Evolutionary conservation across 1,284 basidiomycete species (phyloP), one percentile per base, ranked within the genome.

Genomic region (Phlebopus sp.): DNA sequence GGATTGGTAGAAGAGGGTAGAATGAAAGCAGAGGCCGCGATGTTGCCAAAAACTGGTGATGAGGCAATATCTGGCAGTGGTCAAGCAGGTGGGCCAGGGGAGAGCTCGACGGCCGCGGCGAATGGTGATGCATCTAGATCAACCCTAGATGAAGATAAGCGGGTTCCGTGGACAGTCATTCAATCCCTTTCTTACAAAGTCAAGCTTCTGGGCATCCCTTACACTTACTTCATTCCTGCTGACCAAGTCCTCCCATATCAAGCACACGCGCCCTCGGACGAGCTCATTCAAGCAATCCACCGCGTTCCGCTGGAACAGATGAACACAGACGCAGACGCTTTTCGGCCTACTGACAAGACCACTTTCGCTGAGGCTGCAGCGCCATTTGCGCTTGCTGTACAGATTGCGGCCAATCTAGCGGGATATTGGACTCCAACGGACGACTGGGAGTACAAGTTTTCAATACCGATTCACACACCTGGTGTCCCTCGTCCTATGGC

Each of bases 361-460:
- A 51, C 52, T 4, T 77, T 72, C 49, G 55, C 63, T 9, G 71
- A 76, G 1, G 78, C 82, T 5, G 73, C 78, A 7, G 74, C 77
- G 2, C 75, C 87, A 1, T 88, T 77, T 60, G 79, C 81, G 1
- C 65, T 84, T 10, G 86, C 86, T 6, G 66, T 89, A 8, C 79
- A 89, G 56, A 82, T 85, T 27, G 84, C 81, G 0, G 73, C 79
- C 0, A 69, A 70, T 30, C 56, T 89, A 3, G 76, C 80, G 23
- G 68, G 68, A 9, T 82, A 69, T 55, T 90, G 84, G 84, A 74
- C 77, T 27, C 73, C 84, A 1, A 85, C 85, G 2, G 84, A 90
- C 52, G 81, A 84, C 46, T 90, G 80, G 76, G 75, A 80, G 19
- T 81, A 79, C 54, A 77, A 75, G 51, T 77, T 79, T 54, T 59